Base-by-base conservation (phyloP, 345 rosid species). In the Anacardium occidentale region DNA sequence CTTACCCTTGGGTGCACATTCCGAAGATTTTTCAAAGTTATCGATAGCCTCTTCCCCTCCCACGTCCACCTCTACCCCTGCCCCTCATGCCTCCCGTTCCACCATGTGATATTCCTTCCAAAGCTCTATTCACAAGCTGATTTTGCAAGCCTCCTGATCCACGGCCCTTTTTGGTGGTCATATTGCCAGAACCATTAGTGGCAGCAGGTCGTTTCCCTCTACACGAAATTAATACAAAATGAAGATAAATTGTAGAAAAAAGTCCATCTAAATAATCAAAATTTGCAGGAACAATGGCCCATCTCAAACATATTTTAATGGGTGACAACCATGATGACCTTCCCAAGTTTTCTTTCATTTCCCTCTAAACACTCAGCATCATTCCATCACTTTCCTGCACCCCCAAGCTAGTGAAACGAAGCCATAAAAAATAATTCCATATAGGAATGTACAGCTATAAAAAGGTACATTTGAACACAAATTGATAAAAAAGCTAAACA, bases 41-140 rank as follows among this genome's bases (percentile, higher is more conserved):
- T 80, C 89, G 42, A 66, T 60, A 78, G 66, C 85, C 86, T 72
- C 89, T 82, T 69, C 91, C 88, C 76, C 90, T 85, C 74, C 97
- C 94, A 26, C 88, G 76, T 66, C 94, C 89, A 74, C 91, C 89
- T 73, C 91, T 69, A 52, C 87, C 80, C 61, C 91, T 83, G 65
- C 81, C 87, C 66, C 88, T 84, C 21, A 85, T 71, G n/a, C 91
- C 91, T 45, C 90, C 86, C 62, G 94, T 83, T 55, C 92, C 92
- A 69, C 95, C 90, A 74, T 79, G 81, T 58, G 97, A 87, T 78
- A 95, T 83, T 47, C 98, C 99, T 78, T 95, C 93, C 58, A 91
- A 83, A 64, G 98, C 98, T 83, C 91, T 87, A 70, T 84, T 92
- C 29, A 95, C 94, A 59, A 91, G 94, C 82, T 92, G 99, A 70